Percentiles rank a stretch among this genome's conserved stretches.
phyloP scores from a whole-genome alignment of 2,329 filamentous ascomycete genomes.

The Westerdykella aurantiaca region DNA sequence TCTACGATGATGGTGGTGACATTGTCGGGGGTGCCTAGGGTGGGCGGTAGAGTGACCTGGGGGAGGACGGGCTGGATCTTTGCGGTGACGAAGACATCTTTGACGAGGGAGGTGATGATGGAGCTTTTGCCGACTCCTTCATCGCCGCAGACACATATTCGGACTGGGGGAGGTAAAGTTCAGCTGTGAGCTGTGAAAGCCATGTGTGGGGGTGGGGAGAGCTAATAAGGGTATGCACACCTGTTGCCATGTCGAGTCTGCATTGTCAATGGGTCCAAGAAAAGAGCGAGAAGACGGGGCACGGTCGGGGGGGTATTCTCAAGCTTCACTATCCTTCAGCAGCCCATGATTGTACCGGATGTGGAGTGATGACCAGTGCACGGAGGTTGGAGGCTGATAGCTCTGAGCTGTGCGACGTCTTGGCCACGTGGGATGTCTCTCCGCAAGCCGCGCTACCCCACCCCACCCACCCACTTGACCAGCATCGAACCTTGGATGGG shows the following conservation, averaged over 20 bases:
- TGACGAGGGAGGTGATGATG: constrained; percentile 88
- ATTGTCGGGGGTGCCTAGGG: constrained; percentile 88
- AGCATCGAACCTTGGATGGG: no score
- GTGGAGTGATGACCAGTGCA: no score
- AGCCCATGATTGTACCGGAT: neutral
- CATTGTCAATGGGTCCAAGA: constrained; percentile 7
- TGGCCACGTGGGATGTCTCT: neutral
- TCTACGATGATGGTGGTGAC: constrained; percentile 97
- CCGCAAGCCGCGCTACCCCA: neutral
- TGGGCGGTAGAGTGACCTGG: constrained; percentile 90
- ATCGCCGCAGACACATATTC: constrained; percentile 94
- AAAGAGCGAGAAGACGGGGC: neutral
- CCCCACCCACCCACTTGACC: no score
- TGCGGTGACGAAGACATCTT: constrained; percentile 91
- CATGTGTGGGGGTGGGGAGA: neutral
- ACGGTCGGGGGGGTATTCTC: neutral
- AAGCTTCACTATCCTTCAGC: neutral
- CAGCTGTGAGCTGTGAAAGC: neutral
- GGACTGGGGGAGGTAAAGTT: constrained; percentile 49
- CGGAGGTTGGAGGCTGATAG: no score
- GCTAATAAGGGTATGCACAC: constrained; percentile 7
- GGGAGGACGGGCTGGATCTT: constrained; percentile 94
- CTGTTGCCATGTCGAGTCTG: constrained; percentile 18
- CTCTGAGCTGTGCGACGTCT: neutral
- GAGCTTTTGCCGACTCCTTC: constrained; percentile 57